Base-by-base conservation (phyloP, 2,329 filamentous ascomycete genomes). In the Ceratocystis cacaofunesta region DNA sequence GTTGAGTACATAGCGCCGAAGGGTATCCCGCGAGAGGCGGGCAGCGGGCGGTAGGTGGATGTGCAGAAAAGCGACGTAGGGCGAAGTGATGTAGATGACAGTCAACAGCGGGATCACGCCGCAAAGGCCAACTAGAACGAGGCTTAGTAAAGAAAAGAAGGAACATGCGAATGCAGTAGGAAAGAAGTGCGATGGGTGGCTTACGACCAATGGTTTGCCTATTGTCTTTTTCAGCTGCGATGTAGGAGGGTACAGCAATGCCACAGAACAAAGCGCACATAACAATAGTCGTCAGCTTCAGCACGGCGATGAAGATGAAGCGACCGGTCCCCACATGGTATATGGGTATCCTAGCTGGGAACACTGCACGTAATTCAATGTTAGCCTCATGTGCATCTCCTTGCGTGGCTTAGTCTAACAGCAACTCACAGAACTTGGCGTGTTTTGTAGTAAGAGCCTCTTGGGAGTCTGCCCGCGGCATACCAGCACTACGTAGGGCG, bases 11-110 rank as follows among this genome's bases (percentile, higher is more conserved):
- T 82, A 86, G 65, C 79, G 78, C 66, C 79, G 74, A 25, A 88
- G 76, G 62, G 79, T 74, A 32, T 80, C 75, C 43, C 80, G 81
- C 0, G 85, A 87, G 48, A 78, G 74, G 57, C 87, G 83, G 17
- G 87, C 88, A 69, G 81, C 82, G 0, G 78, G 73, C 0, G 90
- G 90, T 1, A 92, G 78, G 25, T 82, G 81, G 62, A 94, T 76
- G 73, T 88, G 84, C 67, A 94, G 79, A 71, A 85, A 85, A 50
- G 85, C 84, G 6, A 92, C 88, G 71, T 88, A 89, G 2, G 89
- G 87, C 0, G 83, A 79, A 1, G 86, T 84, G 60, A 81, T 81
- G 72, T 85, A 87, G 44, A 81, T 78, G 25, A 90, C 79, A 70
- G 85, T 83, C 44, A 83, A 66, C 70, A 90, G 76, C 2, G 89